Evolutionary conservation across 129 eudicot species (phyloP).

Genomic region (Centrapalus pauciflorus): DNA sequence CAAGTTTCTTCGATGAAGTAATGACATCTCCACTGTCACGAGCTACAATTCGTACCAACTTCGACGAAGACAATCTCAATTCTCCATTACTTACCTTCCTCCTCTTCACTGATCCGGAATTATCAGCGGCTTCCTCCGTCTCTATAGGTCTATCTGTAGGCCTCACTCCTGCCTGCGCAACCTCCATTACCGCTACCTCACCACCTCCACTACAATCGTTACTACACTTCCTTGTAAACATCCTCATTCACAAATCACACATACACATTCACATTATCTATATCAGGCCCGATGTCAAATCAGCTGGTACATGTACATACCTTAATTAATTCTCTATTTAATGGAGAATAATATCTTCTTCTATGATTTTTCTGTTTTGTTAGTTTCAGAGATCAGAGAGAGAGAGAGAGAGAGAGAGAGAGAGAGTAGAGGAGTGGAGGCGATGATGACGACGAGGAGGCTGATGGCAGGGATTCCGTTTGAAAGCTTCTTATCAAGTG

Average conservation of each 20-base stretch:
- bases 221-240: slow-evolving; percentile 30
- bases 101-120: slow-evolving; percentile 36
- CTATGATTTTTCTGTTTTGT: slow-evolving; percentile 28
- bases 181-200: slow-evolving; percentile 35
- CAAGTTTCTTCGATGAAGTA: slow-evolving; percentile 20
- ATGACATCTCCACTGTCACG: slow-evolving; percentile 17
- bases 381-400: slow-evolving; percentile 32
- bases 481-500: slow-evolving; percentile 33
- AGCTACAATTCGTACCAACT: slow-evolving; percentile 22
- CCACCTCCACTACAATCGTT: slow-evolving; percentile 19
- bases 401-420: no score
- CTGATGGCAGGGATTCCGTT: slow-evolving; percentile 44
- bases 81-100: slow-evolving; percentile 38
- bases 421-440: no score
- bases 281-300: slow-evolving; percentile 16
- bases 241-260: slow-evolving; percentile 23
- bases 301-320: slow-evolving; percentile 26
- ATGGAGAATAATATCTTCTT: slow-evolving; percentile 34
- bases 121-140: slow-evolving; percentile 14
- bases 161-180: slow-evolving; percentile 27
- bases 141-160: slow-evolving; percentile 22
- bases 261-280: background rate
- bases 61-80: slow-evolving; percentile 38
- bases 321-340: slow-evolving; percentile 3
- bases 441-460: slow-evolving; percentile 34